phyloP scores from a whole-genome alignment of 345 rosid genomes.

The Psidium guajava region DNA sequence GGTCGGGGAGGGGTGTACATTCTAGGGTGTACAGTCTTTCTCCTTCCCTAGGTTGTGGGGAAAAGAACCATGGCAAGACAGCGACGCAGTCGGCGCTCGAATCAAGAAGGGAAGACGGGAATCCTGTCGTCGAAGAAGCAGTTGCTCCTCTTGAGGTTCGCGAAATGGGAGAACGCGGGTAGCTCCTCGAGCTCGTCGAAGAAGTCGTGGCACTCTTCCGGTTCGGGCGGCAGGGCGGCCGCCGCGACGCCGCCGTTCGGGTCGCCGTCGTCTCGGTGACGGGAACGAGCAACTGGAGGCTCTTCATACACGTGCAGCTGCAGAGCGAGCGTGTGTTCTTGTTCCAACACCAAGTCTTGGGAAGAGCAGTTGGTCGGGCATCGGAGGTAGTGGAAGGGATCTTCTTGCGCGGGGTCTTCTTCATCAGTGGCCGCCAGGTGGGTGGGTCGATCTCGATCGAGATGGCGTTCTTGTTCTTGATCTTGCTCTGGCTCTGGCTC shows the following conservation, averaged over 20 bases:
- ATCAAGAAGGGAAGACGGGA: conserved; percentile 37
- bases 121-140: conserved; percentile 48
- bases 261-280: neutral
- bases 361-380: conserved; percentile 18
- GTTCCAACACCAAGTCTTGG: conserved; percentile 17
- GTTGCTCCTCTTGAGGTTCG: conserved; percentile 26
- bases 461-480: neutral
- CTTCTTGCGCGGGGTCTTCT: neutral
- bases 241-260: neutral
- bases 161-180: conserved; percentile 32
- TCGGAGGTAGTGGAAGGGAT: conserved; percentile 33
- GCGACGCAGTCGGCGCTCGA: neutral
- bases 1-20: too few relatives aligned
- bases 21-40: neutral
- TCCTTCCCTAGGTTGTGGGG: neutral
- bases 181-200: conserved; percentile 74
- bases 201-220: conserved; percentile 41
- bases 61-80: neutral
- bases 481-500: conserved; percentile 3
- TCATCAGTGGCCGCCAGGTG: neutral
- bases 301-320: conserved; percentile 35
- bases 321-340: conserved; percentile 12
- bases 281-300: conserved; percentile 22
- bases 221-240: neutral
- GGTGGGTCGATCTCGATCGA: neutral